These are phyloP conservation scores for Urostyla sp. DNA, from an alignment of 73 alveolate species.

Conservation along the genomic window DNA sequence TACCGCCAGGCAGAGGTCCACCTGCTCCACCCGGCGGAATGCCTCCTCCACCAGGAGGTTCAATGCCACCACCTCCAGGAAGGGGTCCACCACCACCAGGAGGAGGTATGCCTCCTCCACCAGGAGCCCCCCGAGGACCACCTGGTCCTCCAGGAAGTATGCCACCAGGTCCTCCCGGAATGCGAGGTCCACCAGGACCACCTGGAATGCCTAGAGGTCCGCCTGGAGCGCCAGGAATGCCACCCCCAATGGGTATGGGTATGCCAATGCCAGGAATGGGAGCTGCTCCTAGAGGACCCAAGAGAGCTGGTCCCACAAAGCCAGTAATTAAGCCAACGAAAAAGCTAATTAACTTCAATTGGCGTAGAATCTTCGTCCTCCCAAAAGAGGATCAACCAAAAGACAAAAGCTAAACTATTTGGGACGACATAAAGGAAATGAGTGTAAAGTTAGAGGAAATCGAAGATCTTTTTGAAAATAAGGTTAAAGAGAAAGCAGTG, in stretches of 20 bases:
- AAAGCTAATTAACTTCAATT: constrained; percentile 4
- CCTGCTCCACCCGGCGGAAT: constrained; percentile 33
- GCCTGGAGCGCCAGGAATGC: constrained; percentile 64
- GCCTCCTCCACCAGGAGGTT: constrained; percentile 56
- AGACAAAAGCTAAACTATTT: constrained; percentile 3
- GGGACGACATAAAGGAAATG: constrained; percentile 38
- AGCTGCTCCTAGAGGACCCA: not conserved
- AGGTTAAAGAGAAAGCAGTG: constrained; percentile 26
- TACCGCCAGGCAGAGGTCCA: constrained; percentile 40
- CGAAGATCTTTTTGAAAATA: constrained; percentile 56
- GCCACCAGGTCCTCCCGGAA: constrained; percentile 20
- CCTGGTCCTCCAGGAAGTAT: not conserved
- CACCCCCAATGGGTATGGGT: constrained; percentile 49
- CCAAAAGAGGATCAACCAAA: constrained; percentile 25
- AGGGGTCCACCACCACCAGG: constrained; percentile 45
- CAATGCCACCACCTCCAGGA: constrained; percentile 35
- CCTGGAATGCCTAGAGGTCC: constrained; percentile 59
- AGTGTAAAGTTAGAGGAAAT: not conserved
- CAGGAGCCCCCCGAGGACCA: constrained; percentile 14
- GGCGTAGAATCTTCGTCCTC: constrained; percentile 50
- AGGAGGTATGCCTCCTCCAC: constrained; percentile 5
- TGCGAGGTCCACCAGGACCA: constrained; percentile 16
- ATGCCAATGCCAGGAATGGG: constrained; percentile 52
- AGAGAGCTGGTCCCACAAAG: constrained; percentile 47
- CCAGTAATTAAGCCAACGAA: constrained; percentile 30